Evolutionary conservation across 176 grass and related monocot genomes (phyloP).

Genomic region (Ensete ventricosum): DNA sequence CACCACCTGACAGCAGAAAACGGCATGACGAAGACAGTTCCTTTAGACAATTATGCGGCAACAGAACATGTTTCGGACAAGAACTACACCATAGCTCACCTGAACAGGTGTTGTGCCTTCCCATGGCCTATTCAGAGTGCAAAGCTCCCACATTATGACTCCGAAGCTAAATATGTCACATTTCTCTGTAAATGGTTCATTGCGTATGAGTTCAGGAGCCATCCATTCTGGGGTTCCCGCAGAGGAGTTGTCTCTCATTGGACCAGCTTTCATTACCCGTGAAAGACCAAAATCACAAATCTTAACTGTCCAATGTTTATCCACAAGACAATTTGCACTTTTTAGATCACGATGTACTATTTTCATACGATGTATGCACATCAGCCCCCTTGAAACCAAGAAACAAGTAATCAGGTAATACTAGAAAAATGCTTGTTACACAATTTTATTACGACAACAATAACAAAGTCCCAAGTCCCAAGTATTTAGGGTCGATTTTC

Average conservation of each 20-base stretch:
- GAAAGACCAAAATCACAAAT: constrained; percentile 97
- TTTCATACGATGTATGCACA: constrained; percentile 97
- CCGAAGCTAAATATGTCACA: constrained; percentile 96
- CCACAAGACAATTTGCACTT: constrained; percentile 95
- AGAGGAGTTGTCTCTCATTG: constrained; percentile 70
- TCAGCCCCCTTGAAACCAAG: constrained; percentile 57
- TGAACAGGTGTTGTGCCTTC: constrained; percentile 79
- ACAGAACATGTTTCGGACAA: too few relatives aligned
- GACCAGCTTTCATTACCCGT: constrained; percentile 44
- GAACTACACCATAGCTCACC: constrained; percentile 34
- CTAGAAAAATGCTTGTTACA: neutral
- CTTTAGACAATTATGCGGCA: neutral
- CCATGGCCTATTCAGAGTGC: constrained; percentile 85
- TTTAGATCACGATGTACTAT: constrained; percentile 93
- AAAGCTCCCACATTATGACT: constrained; percentile 99
- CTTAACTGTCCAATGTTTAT: constrained; percentile 90
- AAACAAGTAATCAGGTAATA: constrained; percentile 25
- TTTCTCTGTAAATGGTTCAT: constrained; percentile 82
- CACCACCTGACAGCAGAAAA: constrained; percentile 48
- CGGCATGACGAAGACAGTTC: neutral
- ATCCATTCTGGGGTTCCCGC: constrained; percentile 98
- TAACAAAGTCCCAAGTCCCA: neutral
- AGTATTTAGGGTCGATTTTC: neutral
- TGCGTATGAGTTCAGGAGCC: constrained; percentile 95
- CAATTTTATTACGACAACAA: neutral